These are phyloP conservation scores for Aspergillus funiculosus DNA, from an alignment of 495 filamentous ascomycete genomes.

Conservation along the genomic window DNA sequence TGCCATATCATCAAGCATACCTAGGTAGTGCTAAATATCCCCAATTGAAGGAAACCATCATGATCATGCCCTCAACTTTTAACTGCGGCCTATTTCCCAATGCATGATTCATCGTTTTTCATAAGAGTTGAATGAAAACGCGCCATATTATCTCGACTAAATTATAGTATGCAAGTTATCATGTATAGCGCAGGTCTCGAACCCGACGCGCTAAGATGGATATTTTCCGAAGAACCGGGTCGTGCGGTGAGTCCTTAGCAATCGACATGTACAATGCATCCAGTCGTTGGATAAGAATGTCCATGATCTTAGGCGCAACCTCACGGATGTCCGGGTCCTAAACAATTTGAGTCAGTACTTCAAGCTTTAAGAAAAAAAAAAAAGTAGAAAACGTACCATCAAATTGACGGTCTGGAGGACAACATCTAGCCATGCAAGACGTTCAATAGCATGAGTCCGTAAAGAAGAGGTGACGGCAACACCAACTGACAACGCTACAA, in stretches of 20 bases:
- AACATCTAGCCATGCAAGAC: slow-evolving; percentile 72
- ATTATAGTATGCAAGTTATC: slow-evolving; percentile 6
- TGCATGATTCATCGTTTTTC: slow-evolving; percentile 14
- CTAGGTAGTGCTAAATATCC: too few species aligned
- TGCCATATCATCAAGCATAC: too few species aligned
- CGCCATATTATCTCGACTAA: background rate
- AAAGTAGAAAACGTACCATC: slow-evolving; percentile 30
- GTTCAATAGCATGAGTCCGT: slow-evolving; percentile 56
- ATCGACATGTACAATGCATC: slow-evolving; percentile 65
- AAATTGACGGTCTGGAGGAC: slow-evolving; percentile 54
- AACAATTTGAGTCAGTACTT: slow-evolving; percentile 1
- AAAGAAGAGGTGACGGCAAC: slow-evolving; percentile 72
- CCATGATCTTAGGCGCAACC: slow-evolving; percentile 59
- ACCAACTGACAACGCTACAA: slow-evolving; percentile 77
- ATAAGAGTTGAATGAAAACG: background rate
- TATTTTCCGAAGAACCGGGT: slow-evolving; percentile 59
- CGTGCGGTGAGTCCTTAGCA: slow-evolving; percentile 53
- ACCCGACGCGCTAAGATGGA: slow-evolving; percentile 49
- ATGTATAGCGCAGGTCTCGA: slow-evolving; percentile 40
- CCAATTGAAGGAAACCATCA: background rate
- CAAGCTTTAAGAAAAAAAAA: background rate
- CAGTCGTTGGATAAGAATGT: slow-evolving; percentile 62
- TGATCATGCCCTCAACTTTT: too few species aligned
- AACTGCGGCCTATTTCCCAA: slow-evolving; percentile 9
- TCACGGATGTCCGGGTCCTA: slow-evolving; percentile 73